Conservation (phyloP, 345 rosid species). For the Trapa incisa region DNA sequence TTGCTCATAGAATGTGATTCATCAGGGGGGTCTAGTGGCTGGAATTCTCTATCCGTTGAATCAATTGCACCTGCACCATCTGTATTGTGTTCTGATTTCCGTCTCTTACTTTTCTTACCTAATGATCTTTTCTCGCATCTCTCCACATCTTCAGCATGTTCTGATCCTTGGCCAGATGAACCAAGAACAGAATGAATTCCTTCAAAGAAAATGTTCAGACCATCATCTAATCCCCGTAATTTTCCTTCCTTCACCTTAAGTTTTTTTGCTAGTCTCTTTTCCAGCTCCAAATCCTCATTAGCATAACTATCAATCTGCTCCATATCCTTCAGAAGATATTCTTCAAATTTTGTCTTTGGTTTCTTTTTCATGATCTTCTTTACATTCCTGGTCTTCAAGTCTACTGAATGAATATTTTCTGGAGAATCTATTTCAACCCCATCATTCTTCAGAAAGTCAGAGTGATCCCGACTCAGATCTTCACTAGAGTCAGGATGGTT, state of each 20-base stretch:
- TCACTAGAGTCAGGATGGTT: conserved; percentile 2
- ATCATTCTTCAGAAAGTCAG: neutral
- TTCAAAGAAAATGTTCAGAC: conserved; percentile 35
- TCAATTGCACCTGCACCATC: conserved; percentile 5
- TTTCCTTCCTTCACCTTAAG: conserved; percentile 66
- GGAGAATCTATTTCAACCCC: conserved; percentile 5
- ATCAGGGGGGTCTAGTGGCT: conserved; percentile 2
- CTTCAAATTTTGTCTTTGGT: conserved; percentile 57
- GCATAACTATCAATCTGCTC: conserved; percentile 13
- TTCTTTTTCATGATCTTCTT: conserved; percentile 26
- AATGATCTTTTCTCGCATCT: neutral
- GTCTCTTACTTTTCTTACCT: conserved; percentile 8
- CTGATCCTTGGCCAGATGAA: conserved; percentile 19
- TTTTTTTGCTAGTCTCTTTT: conserved; percentile 76
- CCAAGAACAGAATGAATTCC: conserved; percentile 35
- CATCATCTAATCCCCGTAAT: conserved; percentile 59
- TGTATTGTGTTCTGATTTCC: neutral
- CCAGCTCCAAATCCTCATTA: conserved; percentile 51
- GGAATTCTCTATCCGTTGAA: conserved; percentile 7
- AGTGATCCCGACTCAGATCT: conserved; percentile 13
- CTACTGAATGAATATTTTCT: conserved; percentile 4
- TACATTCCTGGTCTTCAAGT: conserved; percentile 17
- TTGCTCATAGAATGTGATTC: conserved; percentile 18
- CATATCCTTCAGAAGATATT: conserved; percentile 51
- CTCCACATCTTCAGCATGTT: conserved; percentile 9